These are phyloP conservation scores for Marvania coccoides DNA, from an alignment of 139 green algal genomes.

Conservation along the genomic window DNA sequence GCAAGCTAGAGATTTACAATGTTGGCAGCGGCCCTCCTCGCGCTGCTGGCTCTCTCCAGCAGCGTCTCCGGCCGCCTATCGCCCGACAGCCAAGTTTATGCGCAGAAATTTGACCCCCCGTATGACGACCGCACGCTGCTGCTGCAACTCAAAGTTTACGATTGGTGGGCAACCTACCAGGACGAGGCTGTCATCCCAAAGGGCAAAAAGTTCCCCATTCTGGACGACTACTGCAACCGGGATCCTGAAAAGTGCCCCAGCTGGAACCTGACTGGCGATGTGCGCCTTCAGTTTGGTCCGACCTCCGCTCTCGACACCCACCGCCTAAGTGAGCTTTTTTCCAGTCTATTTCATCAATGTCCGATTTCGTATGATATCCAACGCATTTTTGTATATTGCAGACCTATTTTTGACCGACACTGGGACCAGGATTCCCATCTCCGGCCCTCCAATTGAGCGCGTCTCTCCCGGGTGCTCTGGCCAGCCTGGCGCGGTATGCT, in stretches of 20 bases:
- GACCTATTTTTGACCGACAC: background rate
- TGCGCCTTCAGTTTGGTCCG: background rate
- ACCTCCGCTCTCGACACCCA: background rate
- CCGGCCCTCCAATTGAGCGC: background rate
- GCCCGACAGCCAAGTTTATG: background rate
- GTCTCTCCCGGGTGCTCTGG: background rate
- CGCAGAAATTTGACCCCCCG: background rate
- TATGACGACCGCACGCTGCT: background rate
- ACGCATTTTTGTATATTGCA: background rate
- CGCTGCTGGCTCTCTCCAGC: background rate
- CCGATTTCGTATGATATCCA: background rate
- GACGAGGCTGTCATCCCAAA: background rate
- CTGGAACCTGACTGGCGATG: background rate
- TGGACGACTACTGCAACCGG: background rate
- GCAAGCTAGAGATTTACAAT: too few relatives aligned
- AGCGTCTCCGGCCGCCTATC: background rate
- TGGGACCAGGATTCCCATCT: background rate
- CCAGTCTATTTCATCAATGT: background rate
- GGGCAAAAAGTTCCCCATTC: background rate
- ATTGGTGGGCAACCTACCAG: background rate
- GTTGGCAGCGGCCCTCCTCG: too few relatives aligned
- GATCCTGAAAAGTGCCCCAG: background rate
- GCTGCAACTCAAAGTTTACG: background rate
- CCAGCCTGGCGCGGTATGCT: background rate
- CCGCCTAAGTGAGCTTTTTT: background rate